Evolutionary conservation across 2,329 filamentous ascomycete genomes (phyloP).

Genomic region (Apiospora malaysiana): DNA sequence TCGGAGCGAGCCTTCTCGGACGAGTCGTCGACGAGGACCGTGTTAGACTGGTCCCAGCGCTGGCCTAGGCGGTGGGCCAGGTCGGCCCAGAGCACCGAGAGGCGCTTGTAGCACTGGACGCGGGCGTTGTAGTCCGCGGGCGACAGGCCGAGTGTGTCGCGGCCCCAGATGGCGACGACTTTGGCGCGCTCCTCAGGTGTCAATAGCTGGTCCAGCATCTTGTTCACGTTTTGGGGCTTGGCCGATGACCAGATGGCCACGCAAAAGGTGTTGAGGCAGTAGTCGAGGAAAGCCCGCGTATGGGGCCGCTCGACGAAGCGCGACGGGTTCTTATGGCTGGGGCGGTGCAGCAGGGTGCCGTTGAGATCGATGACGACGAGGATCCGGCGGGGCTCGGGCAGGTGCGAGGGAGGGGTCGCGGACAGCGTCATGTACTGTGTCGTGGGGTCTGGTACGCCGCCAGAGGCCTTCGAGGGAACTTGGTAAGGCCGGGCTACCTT

Average conservation of each 20-base stretch:
- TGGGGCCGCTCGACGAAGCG: constrained; percentile 71
- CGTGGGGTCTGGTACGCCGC: constrained; percentile 66
- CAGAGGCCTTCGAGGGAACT: constrained; percentile 46
- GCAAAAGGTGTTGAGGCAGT: constrained; percentile 75
- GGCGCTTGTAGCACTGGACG: constrained; percentile 88
- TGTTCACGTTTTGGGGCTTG: constrained; percentile 70
- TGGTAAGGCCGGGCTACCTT: not conserved
- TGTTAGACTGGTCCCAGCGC: constrained; percentile 83
- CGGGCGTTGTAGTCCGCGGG: constrained; percentile 68
- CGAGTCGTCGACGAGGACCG: constrained; percentile 88
- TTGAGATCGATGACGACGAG: constrained; percentile 93
- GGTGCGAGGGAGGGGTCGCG: constrained; percentile 45
- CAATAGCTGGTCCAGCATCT: constrained; percentile 72
- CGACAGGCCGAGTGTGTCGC: constrained; percentile 76
- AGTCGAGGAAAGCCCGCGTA: constrained; percentile 71
- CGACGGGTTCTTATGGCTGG: constrained; percentile 53
- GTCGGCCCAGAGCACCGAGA: constrained; percentile 74
- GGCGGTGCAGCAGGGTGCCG: constrained; percentile 83
- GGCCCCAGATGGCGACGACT: constrained; percentile 77
- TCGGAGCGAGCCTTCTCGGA: constrained; percentile 80
- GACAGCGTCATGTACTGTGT: constrained; percentile 65
- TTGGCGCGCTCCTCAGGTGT: constrained; percentile 54
- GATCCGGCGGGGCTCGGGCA: constrained; percentile 62
- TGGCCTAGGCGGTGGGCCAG: constrained; percentile 42
- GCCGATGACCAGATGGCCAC: constrained; percentile 95